A percentile compares a stretch with the other conserved stretches of the same genome.
These are phyloP conservation scores for Rhododendron mucronatum DNA, from an alignment of 148 eudicot species.

Conservation along the genomic window DNA sequence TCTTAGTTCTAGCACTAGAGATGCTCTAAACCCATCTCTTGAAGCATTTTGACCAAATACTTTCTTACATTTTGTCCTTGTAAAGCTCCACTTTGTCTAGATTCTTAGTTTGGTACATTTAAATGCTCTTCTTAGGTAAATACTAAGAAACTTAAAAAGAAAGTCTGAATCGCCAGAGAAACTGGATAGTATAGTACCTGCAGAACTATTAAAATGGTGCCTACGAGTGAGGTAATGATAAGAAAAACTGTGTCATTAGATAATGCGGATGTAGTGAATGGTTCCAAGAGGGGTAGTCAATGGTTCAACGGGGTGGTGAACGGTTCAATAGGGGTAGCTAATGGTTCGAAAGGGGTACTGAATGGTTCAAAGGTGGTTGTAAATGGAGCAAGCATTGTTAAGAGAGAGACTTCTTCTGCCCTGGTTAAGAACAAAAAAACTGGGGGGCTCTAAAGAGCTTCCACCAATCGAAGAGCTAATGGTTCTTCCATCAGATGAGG, in stretches of 20 bases:
- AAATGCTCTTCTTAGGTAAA: too few species aligned
- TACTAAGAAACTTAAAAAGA: too few species aligned
- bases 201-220: conserved; percentile 60
- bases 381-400: conserved; percentile 61
- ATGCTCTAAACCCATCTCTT: too few species aligned
- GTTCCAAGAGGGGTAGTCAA: conserved; percentile 40
- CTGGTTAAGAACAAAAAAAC: conserved; percentile 30
- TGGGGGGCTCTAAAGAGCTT: conserved; percentile 39
- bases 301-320: conserved; percentile 44
- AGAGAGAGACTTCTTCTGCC: conserved; percentile 34
- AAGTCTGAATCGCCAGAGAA: conserved; percentile 41
- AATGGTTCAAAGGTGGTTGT: conserved; percentile 47
- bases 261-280: conserved; percentile 36
- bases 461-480: conserved; percentile 73
- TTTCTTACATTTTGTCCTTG: too few species aligned
- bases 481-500: conserved; percentile 80
- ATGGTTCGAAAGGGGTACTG: conserved; percentile 37
- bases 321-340: conserved; percentile 33
- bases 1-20: too few species aligned
- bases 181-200: conserved; percentile 44
- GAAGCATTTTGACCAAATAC: too few species aligned
- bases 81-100: too few species aligned
- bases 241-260: conserved; percentile 21
- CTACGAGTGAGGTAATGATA: conserved; percentile 62
- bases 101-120: too few species aligned